These are phyloP conservation scores for Loxodes magnus DNA, from an alignment of 73 alveolate genomes.

Conservation along the genomic window DNA sequence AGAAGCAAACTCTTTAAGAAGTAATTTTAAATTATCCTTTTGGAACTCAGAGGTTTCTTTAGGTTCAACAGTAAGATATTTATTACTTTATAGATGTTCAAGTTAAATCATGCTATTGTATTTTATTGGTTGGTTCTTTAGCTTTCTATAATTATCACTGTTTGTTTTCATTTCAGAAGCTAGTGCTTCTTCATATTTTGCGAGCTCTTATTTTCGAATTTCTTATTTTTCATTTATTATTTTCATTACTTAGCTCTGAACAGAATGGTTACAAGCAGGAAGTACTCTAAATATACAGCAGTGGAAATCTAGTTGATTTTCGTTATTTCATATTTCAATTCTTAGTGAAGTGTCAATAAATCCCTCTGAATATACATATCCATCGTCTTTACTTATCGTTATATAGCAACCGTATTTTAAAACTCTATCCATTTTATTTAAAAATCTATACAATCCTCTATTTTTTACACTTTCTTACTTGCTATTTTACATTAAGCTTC, in stretches of 20 bases:
- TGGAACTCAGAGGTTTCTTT: conserved; percentile 24
- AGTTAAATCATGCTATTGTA: neutral
- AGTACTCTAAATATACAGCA: conserved; percentile 5
- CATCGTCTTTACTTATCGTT: too few relatives aligned
- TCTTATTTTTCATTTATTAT: too few relatives aligned
- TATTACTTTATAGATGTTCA: conserved; percentile 3
- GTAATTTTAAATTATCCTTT: conserved; percentile 28
- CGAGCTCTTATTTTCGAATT: neutral
- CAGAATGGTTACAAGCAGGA: conserved; percentile 7
- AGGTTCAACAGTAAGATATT: conserved; percentile 1
- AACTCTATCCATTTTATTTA: too few relatives aligned
- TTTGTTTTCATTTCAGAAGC: conserved; percentile 10
- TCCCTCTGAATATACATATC: conserved; percentile 7
- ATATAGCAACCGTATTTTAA: too few relatives aligned
- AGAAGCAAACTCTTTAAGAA: conserved; percentile 22
- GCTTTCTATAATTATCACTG: neutral
- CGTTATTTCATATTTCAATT: neutral
- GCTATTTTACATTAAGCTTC: too few relatives aligned
- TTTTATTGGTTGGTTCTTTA: neutral
- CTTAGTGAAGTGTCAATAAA: neutral
- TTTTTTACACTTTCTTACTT: too few relatives aligned
- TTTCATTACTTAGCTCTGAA: too few relatives aligned
- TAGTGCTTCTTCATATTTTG: neutral
- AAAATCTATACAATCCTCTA: too few relatives aligned
- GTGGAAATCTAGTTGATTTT: neutral